A percentile compares a stretch with the other conserved stretches of the same genome.
Evolutionary conservation across 129 eudicot species (phyloP).

Genomic region (Artemisia annua): DNA sequence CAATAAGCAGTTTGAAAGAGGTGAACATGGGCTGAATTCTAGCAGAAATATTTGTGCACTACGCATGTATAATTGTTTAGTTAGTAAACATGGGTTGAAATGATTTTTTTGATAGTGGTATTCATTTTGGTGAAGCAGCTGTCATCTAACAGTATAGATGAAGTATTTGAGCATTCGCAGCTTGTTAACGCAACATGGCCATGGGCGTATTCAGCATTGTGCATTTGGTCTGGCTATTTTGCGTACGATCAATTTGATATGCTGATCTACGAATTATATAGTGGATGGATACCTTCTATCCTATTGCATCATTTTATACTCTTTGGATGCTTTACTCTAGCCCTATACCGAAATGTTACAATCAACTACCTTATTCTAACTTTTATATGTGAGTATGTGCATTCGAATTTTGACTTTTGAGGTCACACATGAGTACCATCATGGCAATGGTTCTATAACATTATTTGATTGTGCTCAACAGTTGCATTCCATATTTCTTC

Average conservation of each 20-base stretch:
- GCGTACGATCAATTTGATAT: constrained; percentile 96
- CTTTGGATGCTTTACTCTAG: constrained; percentile 92
- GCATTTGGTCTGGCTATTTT: constrained; percentile 82
- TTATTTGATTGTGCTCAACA: no score
- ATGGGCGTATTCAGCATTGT: constrained; percentile 79
- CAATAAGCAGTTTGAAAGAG: no score
- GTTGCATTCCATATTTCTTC: constrained; percentile 88
- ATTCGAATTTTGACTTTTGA: constrained; percentile 5
- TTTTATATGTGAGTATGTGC: constrained; percentile 72
- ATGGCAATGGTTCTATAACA: constrained; percentile 8
- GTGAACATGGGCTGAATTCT: no score
- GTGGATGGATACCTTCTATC: constrained; percentile 77
- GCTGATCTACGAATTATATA: constrained; percentile 67
- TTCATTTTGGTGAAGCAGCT: constrained; percentile 74
- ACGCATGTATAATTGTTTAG: constrained; percentile 2
- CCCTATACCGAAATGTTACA: constrained; percentile 81
- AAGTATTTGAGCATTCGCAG: constrained; percentile 83
- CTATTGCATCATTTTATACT: constrained; percentile 83
- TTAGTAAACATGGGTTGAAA: constrained; percentile 23
- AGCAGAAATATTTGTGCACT: neutral
- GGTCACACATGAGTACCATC: neutral
- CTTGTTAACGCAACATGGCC: constrained; percentile 74
- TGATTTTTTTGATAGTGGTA: constrained; percentile 60
- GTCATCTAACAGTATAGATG: constrained; percentile 24
- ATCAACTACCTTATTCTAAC: constrained; percentile 97